Percentiles rank a stretch among this genome's conserved stretches.
These are phyloP conservation scores for Talaromyces thailandensis DNA, from an alignment of 495 filamentous ascomycete genomes.

Conservation along the genomic window DNA sequence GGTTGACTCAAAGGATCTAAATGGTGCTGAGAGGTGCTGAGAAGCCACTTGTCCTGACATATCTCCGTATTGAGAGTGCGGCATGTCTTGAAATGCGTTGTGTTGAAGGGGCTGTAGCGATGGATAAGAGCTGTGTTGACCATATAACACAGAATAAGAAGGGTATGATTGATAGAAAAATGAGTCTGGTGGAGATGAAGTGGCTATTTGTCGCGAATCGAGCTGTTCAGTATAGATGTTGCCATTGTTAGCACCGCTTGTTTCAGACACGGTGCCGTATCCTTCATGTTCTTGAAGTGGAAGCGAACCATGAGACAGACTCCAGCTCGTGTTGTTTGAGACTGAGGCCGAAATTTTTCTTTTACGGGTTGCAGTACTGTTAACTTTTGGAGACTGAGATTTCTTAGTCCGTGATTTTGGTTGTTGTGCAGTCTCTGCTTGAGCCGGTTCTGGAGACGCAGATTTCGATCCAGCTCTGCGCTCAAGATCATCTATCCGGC, in stretches of 20 bases:
- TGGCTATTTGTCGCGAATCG: conserved; percentile 53
- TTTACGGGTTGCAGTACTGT: neutral
- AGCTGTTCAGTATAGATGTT: conserved; percentile 58
- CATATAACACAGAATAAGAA: conserved; percentile 52
- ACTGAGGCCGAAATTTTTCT: neutral
- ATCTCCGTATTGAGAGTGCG: conserved; percentile 41
- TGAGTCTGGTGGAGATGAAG: conserved; percentile 52
- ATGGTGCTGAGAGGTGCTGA: conserved; percentile 46
- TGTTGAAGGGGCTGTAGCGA: conserved; percentile 22
- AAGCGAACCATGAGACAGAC: neutral
- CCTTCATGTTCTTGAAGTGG: conserved; percentile 10
- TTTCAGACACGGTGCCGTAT: conserved; percentile 35
- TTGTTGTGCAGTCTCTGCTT: conserved; percentile 37
- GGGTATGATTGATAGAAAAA: conserved; percentile 66
- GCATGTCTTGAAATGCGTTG: conserved; percentile 58
- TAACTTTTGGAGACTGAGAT: conserved; percentile 19
- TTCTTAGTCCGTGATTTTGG: conserved; percentile 29
- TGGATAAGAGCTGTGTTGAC: conserved; percentile 50
- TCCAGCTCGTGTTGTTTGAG: neutral
- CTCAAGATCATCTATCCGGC: conserved; percentile 92
- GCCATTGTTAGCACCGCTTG: conserved; percentile 19
- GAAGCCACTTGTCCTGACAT: conserved; percentile 37
- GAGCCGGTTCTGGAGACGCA: conserved; percentile 56
- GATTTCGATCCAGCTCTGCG: conserved; percentile 80
- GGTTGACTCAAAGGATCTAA: conserved; percentile 51